phyloP scores from a whole-genome alignment of 2,329 filamentous ascomycete genomes.

The Chaetomium olivaceum region DNA sequence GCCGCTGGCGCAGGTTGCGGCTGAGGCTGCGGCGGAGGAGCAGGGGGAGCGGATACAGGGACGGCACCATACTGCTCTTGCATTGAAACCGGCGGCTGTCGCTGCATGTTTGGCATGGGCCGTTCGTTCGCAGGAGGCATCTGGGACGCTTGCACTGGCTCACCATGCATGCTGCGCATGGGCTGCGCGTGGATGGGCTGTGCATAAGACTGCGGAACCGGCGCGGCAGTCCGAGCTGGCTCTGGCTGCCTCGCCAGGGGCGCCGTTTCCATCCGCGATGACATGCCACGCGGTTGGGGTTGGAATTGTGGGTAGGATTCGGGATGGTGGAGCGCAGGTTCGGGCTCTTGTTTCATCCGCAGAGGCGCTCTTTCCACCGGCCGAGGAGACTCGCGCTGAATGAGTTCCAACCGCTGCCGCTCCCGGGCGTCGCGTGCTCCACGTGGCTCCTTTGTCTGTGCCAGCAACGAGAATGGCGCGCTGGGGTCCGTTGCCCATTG shows the following conservation, averaged over 20 bases:
- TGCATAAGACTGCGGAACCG: constrained; percentile 39
- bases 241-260: constrained; percentile 47
- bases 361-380: constrained; percentile 33
- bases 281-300: constrained; percentile 43
- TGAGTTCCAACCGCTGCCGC: constrained; percentile 30
- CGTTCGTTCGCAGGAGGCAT: constrained; percentile 34
- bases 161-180: constrained; percentile 1
- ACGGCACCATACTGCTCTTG: constrained; percentile 30
- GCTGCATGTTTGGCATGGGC: constrained; percentile 43
- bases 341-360: constrained; percentile 54
- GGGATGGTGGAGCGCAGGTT: constrained; percentile 45
- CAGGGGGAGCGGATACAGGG: constrained; percentile 25
- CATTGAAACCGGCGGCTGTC: constrained; percentile 37
- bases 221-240: constrained; percentile 42
- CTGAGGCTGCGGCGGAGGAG: constrained; percentile 41
- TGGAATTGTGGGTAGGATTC: constrained; percentile 45
- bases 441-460: constrained; percentile 27
- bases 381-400: constrained; percentile 35
- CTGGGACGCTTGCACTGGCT: constrained; percentile 35
- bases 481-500: constrained; percentile 27
- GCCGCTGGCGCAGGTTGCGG: constrained; percentile 44
- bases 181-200: constrained; percentile 39
- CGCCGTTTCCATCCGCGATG: constrained; percentile 45
- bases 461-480: constrained; percentile 24
- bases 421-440: constrained; percentile 29